Base-by-base conservation (phyloP, 306 rosid species). In the Citrullus mucosospermus region DNA sequence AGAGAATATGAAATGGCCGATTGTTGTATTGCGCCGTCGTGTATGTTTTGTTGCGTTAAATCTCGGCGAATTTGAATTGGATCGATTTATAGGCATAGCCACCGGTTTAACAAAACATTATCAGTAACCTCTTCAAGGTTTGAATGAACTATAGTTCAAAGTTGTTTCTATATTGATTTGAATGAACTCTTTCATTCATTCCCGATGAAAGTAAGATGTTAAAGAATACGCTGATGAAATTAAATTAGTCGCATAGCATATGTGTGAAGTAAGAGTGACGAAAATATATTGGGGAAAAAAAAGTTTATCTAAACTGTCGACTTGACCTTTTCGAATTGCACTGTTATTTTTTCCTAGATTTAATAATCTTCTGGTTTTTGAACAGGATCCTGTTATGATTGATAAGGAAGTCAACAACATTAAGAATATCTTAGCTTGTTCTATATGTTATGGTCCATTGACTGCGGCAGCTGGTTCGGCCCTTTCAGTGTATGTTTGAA, bases 341-440 rank as follows among this genome's bases (percentile, higher is more conserved):
- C 1, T 6, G 0, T 43, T 69, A 4, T 2, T 22, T 44, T 48
- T 48, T 72, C 25, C 22, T n/a, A 15, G 12, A 50, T 72, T 8
- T 55, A 50, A 77, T 16, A 20, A 41, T 58, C 78, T 78, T 53
- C 9, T 32, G 53, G 15, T 11, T 46, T 22, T 61, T 82, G 28
- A 44, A 70, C 54, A 91, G 97, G 88, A 80, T 16, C 81, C 92
- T 56, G 4, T 78, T 36, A 61, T 60, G 15, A 87, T 81, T 39
- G 91, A 89, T 78, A 83, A 86, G 61, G 87, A 86, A 61, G 84
- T 18, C 32, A 72, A 79, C 76, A 53, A 13, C 55, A 82, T 78
- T 70, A 65, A 77, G 32, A 84, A 82, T 73, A 66, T 84, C n/a
- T 85, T 94, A 82, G 98, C 97, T 75, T 94, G 98, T 79, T 97